phyloP scores from a whole-genome alignment of 805 yeast genomes.

The Kluyveromyces nonfermentans region DNA sequence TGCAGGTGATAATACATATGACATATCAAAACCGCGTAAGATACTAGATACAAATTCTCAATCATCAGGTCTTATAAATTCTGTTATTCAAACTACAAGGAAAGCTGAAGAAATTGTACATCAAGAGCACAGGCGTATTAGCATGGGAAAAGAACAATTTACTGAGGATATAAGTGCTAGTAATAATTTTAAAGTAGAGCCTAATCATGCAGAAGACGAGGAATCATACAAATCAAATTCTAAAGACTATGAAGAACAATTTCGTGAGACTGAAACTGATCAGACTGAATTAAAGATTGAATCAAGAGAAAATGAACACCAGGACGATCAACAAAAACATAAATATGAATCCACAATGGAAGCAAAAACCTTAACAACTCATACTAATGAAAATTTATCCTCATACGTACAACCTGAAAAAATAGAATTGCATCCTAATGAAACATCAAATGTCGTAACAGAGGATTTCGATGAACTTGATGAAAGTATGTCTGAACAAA shows the following conservation, averaged over 20 bases:
- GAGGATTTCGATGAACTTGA: not conserved
- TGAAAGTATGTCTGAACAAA: conserved; percentile 2
- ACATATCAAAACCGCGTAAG: not conserved
- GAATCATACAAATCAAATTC: not conserved
- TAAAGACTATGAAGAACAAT: not conserved
- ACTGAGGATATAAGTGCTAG: not conserved
- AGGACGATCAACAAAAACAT: not conserved
- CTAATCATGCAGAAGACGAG: not conserved
- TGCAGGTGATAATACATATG: not conserved
- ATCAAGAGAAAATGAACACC: not conserved
- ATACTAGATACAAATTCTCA: conserved; percentile 10
- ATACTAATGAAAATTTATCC: not conserved
- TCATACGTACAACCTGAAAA: not conserved
- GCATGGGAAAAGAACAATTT: conserved; percentile 2
- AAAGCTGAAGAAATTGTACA: conserved; percentile 13
- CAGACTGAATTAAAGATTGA: not conserved
- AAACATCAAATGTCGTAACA: not conserved
- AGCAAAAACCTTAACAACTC: not conserved
- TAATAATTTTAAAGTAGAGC: not conserved
- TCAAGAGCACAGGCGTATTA: conserved; percentile 10
- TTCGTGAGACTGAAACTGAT: not conserved
- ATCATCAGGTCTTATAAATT: conserved; percentile 24
- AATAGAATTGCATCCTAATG: not conserved
- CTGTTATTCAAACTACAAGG: conserved; percentile 21
- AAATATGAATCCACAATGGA: not conserved